Evolutionary conservation across 345 rosid species (phyloP), one percentile per base, ranked within the genome.

Genomic region (Brassica cretica): DNA sequence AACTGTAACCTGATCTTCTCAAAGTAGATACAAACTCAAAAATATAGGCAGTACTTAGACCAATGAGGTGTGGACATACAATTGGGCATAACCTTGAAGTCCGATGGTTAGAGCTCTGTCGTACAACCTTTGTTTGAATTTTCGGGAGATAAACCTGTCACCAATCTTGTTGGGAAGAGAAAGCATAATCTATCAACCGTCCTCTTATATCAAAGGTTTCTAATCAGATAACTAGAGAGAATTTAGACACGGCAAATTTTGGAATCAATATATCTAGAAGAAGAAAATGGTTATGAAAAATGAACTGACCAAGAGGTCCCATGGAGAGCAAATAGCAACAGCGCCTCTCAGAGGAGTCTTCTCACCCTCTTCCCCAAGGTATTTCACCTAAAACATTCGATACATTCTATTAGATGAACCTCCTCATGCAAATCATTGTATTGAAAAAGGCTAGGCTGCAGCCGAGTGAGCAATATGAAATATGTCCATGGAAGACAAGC

Each of bases 261-360:
- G 63, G 14, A 18, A 71, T 25, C 35, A 77, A 64, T 63, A 63
- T 5, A 18, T 2, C 1, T 14, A 74, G 37, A 74, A 76, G 56
- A 61, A 8, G 63, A 69, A n/a, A 14, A 49, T 15, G 70, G 53
- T 53, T 10, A 3, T 1, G 60, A 21, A 6, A 25, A 29, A 75
- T 12, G 6, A 75, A 14, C 93, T 85, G 81, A 94, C 98, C 97
- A 94, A 81, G 74, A 94, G 94, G 84, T 92, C 98, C 97, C 97
- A 92, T 10, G 98, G 97, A 76, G 87, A 85, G 85, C 96, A 88
- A 78, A 94, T 81, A 76, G 96, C 93, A 11, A 78, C 93, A 69
- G 94, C 98, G 24, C 96, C 97, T 41, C 91, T 88, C 73, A 90
- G 12, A 21, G 94, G 92, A 80, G 88, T 87, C 67, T 76, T 84